Percentiles rank a stretch among this genome's conserved stretches.
phyloP scores from a whole-genome alignment of 257 asterid species.

The Salvia splendens region DNA sequence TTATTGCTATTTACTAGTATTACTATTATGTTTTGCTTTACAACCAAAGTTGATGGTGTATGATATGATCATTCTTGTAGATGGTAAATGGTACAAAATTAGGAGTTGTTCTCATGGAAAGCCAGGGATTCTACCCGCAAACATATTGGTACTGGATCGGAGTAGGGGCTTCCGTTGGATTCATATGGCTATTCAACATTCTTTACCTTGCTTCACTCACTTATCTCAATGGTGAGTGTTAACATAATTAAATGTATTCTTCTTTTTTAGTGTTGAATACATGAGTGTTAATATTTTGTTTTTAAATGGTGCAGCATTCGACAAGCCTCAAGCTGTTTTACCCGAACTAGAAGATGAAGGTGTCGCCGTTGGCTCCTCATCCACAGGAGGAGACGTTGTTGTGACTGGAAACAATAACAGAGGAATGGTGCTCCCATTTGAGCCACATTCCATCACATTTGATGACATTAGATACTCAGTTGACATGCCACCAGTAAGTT shows the following conservation, averaged over 20 bases:
- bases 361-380: slow-evolving; percentile 18
- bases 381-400: slow-evolving; percentile 27
- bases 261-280: neutral
- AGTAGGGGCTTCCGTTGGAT: slow-evolving; percentile 48
- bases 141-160: slow-evolving; percentile 77
- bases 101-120: slow-evolving; percentile 41
- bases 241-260: neutral
- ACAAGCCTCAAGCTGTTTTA: slow-evolving; percentile 57
- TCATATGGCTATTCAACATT: slow-evolving; percentile 46
- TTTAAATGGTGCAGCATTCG: slow-evolving; percentile 46
- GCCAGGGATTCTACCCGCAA: slow-evolving; percentile 56
- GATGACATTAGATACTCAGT: slow-evolving; percentile 72
- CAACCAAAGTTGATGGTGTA: neutral
- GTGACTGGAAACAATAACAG: slow-evolving; percentile 37
- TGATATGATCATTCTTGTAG: slow-evolving; percentile 26
- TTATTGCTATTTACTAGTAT: neutral
- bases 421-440: slow-evolving; percentile 94
- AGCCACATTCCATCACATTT: slow-evolving; percentile 81
- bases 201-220: slow-evolving; percentile 38
- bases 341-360: slow-evolving; percentile 39
- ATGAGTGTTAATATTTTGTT: too few relatives aligned
- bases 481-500: slow-evolving; percentile 79
- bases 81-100: slow-evolving; percentile 46
- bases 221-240: slow-evolving; percentile 52
- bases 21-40: too few relatives aligned